Evolutionary conservation across 352 stramenopile species (phyloP).

Genomic region (Phytophthora megakarya): DNA sequence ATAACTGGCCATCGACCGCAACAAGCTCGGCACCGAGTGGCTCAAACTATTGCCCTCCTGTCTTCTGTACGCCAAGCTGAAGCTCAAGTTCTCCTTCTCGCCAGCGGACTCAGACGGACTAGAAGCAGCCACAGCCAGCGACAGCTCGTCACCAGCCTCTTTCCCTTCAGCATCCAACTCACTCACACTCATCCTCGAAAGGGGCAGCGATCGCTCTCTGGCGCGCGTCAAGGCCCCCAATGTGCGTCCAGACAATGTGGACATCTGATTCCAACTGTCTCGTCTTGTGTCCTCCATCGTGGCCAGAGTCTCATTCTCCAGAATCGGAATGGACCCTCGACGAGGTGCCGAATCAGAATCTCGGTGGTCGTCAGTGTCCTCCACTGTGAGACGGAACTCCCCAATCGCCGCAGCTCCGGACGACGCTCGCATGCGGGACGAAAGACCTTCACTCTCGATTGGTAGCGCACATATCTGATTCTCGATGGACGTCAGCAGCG

Average conservation of each 20-base stretch:
- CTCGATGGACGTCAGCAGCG: constrained; percentile 38
- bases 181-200: constrained; percentile 28
- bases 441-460: constrained; percentile 25
- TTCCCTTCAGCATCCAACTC: constrained; percentile 16
- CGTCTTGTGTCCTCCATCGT: constrained; percentile 28
- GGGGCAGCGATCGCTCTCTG: constrained; percentile 27
- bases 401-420: constrained; percentile 22
- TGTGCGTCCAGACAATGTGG: constrained; percentile 36
- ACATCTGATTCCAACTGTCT: constrained; percentile 40
- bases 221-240: constrained; percentile 32
- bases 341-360: constrained; percentile 14
- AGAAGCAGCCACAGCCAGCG: constrained; percentile 24
- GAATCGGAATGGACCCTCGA: constrained; percentile 41
- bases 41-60: constrained; percentile 36
- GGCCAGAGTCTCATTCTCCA: constrained; percentile 35
- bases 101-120: constrained; percentile 16
- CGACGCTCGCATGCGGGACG: constrained; percentile 4
- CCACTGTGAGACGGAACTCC: constrained; percentile 32
- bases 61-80: constrained; percentile 25
- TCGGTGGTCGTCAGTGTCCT: constrained; percentile 14
- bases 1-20: constrained; percentile 58
- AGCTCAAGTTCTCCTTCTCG: constrained; percentile 18
- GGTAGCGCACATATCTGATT: constrained; percentile 38
- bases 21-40: constrained; percentile 49
- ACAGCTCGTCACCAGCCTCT: constrained; percentile 9